Evolutionary conservation across 495 filamentous ascomycete genomes (phyloP).

Genomic region (Trypethelium eluteriae): DNA sequence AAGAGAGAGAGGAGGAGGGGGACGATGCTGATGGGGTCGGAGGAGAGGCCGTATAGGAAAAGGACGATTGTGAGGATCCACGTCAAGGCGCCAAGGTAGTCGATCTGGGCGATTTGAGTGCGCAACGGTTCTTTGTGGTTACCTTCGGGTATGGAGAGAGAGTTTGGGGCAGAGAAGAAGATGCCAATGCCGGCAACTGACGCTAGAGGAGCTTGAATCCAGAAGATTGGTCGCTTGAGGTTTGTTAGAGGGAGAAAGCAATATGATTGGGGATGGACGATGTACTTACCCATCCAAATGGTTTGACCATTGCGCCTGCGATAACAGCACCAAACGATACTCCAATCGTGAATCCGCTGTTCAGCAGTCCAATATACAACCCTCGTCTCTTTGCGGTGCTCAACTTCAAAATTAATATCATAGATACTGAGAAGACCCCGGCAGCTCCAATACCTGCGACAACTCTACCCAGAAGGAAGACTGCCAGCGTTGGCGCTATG

Average conservation of each 20-base stretch:
- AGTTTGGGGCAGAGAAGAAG: slow-evolving; percentile 52
- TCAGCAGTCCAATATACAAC: slow-evolving; percentile 60
- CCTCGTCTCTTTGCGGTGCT: slow-evolving; percentile 55
- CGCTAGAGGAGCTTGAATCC: slow-evolving; percentile 53
- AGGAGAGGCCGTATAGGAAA: slow-evolving; percentile 60
- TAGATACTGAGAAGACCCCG: slow-evolving; percentile 56
- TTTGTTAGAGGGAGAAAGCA: not conserved
- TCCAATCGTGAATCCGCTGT: slow-evolving; percentile 59
- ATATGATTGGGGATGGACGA: not conserved
- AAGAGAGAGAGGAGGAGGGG: slow-evolving; percentile 50
- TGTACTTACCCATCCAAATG: slow-evolving; percentile 58
- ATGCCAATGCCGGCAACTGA: slow-evolving; percentile 50
- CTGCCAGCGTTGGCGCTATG: slow-evolving; percentile 44
- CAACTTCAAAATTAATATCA: slow-evolving; percentile 64
- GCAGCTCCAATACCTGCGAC: slow-evolving; percentile 58
- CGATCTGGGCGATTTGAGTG: slow-evolving; percentile 48
- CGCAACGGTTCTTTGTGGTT: slow-evolving; percentile 22
- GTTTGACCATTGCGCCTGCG: slow-evolving; percentile 54
- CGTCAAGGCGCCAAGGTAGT: slow-evolving; percentile 59
- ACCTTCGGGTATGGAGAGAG: slow-evolving; percentile 8
- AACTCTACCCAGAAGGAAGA: slow-evolving; percentile 60
- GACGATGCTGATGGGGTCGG: slow-evolving; percentile 44
- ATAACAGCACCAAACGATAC: slow-evolving; percentile 63
- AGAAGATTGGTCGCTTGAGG: slow-evolving; percentile 54
- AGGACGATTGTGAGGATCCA: slow-evolving; percentile 51